Conservation (phyloP, 2,329 filamentous ascomycete genomes). For the Clarireedia sp. region DNA sequence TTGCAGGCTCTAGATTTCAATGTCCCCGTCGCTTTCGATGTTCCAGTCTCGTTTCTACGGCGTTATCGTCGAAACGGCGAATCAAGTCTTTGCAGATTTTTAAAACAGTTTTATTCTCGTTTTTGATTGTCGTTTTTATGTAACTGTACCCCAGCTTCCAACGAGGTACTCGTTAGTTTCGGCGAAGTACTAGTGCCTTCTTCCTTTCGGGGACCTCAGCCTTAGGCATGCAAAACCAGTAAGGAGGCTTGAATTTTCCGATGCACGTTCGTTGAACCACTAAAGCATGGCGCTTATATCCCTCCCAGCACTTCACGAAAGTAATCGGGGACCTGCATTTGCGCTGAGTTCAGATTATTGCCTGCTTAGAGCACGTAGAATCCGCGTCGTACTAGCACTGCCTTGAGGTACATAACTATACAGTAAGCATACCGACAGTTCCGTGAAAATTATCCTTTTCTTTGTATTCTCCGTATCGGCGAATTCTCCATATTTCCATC, state of each 20-base stretch:
- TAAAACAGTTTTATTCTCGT: no score
- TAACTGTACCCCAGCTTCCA: no score
- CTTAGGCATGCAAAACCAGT: neutral
- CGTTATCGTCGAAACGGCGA: no score
- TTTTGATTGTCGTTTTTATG: no score
- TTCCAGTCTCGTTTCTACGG: no score
- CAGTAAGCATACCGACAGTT: no score
- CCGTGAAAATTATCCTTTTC: neutral
- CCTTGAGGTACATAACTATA: neutral
- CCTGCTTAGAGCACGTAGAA: neutral
- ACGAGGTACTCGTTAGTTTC: no score
- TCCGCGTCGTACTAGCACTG: neutral
- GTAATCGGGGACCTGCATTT: slow-evolving; percentile 3
- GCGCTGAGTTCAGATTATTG: neutral
- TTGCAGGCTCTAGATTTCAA: no score
- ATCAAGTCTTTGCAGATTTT: no score
- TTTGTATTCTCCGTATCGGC: slow-evolving; percentile 9
- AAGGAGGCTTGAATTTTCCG: neutral
- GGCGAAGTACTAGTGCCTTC: no score
- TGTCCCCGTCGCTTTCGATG: no score
- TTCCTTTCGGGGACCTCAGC: slow-evolving; percentile 5
- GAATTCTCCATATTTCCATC: slow-evolving; percentile 1
- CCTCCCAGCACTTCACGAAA: neutral
- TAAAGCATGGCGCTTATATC: neutral
- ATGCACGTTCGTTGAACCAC: slow-evolving; percentile 6